Base-by-base conservation (phyloP, 495 filamentous ascomycete genomes). In the Penicillium coprophilum region DNA sequence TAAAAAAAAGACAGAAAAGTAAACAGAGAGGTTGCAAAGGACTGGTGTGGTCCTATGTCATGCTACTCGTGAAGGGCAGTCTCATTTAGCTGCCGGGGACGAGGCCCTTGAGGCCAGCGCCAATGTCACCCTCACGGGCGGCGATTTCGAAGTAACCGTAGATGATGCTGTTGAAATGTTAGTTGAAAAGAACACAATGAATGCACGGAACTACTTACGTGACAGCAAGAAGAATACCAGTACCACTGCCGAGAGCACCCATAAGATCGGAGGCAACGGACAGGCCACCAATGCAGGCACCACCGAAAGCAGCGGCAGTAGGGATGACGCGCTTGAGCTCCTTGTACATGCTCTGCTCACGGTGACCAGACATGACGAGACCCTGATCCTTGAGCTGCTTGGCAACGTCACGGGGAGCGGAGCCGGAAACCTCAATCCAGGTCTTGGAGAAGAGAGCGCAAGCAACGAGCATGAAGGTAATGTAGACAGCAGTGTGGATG, bases 321-420 rank as follows among this genome's bases (percentile, higher is more conserved):
- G 95, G 95, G 58, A 99, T 99, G 63, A 99, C 91, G 63, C 95
- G 86, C 88, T 99, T 99, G 53, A 99, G 82, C 72, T 99, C 95
- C 84, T 94, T 96, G 85, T 99, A 99, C 95, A 97, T 97, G 83
- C 90, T 95, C 82, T 97, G 92, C 77, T 99, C 95, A 77, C 95
- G 87, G 78, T 99, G 95, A 60, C 95, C 95, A 65, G 95, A 94
- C 95, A 99, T 99, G 65, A 97, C 92, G 47, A 99, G 86, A 66
- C 95, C 93, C 77, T 97, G 93, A 69, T 97, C 95, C 86, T 99
- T 99, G 69, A 99, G 85, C 79, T 99, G 95, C 87, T 99, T 99
- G 61, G 95, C 95, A 59, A 99, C 95, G 70, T 99, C 95, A 72
- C 95, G 88, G 23, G 95, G 95, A 74, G 89, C 90, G 56, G 92